Evolutionary conservation across 495 filamentous ascomycete genomes (phyloP).

Genomic region (Daldinia decipiens): DNA sequence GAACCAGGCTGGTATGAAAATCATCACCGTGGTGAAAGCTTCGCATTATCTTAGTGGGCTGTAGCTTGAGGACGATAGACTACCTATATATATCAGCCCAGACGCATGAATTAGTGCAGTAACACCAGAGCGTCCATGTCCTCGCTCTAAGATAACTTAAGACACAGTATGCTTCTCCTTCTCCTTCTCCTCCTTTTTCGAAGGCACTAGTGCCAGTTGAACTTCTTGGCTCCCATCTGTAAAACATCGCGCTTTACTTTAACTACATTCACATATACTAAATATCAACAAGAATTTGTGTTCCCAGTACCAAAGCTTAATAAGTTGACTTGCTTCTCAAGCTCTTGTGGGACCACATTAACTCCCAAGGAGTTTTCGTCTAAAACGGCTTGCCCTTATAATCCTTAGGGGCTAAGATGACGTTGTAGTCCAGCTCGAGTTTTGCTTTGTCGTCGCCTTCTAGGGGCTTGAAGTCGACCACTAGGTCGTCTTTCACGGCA

Average conservation of each 20-base stretch:
- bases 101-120: background rate
- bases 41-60: background rate
- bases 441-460: constrained; percentile 70
- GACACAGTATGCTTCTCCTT: background rate
- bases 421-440: constrained; percentile 76
- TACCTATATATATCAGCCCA: constrained; percentile 1
- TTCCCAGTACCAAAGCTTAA: background rate
- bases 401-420: constrained; percentile 63
- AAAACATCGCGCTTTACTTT: constrained; percentile 1
- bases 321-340: background rate
- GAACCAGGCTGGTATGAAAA: background rate
- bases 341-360: background rate
- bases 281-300: constrained; percentile 5
- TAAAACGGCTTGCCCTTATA: constrained; percentile 57
- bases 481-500: constrained; percentile 79
- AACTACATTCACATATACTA: background rate
- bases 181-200: background rate
- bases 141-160: background rate
- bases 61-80: background rate
- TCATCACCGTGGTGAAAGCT: background rate
- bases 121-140: background rate
- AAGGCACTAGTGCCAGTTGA: background rate
- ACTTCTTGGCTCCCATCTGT: background rate
- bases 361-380: background rate
- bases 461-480: constrained; percentile 75